Evolutionary conservation across 306 rosid species (phyloP), one percentile per base, ranked within the genome.

Genomic region (Lathyrus tuberosus): DNA sequence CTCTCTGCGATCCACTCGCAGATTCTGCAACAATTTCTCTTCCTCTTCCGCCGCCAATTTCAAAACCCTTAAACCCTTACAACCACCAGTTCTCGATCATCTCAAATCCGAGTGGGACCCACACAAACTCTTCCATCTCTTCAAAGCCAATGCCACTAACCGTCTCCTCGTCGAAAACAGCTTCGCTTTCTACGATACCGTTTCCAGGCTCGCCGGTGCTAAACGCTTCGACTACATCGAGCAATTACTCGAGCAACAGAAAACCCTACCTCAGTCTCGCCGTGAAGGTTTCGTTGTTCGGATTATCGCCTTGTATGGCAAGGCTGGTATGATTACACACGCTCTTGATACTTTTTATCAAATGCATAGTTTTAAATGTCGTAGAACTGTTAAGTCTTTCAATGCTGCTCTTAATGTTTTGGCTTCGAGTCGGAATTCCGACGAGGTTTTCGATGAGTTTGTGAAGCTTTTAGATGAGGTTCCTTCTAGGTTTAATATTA

Each of bases 261-360:
- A 81, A 68, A 79, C 73, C 5, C 88, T 90, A 30, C 94, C 89
- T 0, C 96, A 87, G 35, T 87, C 89, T 10, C 88, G 90, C 47
- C 88, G 91, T 2, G 95, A 90, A 66, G 95, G 95, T 28, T 88
- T 90, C 69, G 41, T 90, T 33, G 80, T 87, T 43, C 60, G 96
- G 60, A 86, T 90, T 59, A 90, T 90, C 43, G 66, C 77, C 49
- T 66, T 90, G 49, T 90, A 90, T 75, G 95, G 95, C 44, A 86
- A 84, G 52, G 91, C 88, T 47, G 95, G 91, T 62, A 87, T 90
- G 95, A 73, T 75, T 20, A 24, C 73, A 28, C 88, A 86, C 70
- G 96, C 96, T 8, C 4, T 88, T 40, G 71, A 83, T 30, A 83
- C 91, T 42, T 90, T 88, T 74, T 69, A 78, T 76, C 65, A 83